Conservation (phyloP, 179 eudicot species). For the Spinacia oleracea region DNA sequence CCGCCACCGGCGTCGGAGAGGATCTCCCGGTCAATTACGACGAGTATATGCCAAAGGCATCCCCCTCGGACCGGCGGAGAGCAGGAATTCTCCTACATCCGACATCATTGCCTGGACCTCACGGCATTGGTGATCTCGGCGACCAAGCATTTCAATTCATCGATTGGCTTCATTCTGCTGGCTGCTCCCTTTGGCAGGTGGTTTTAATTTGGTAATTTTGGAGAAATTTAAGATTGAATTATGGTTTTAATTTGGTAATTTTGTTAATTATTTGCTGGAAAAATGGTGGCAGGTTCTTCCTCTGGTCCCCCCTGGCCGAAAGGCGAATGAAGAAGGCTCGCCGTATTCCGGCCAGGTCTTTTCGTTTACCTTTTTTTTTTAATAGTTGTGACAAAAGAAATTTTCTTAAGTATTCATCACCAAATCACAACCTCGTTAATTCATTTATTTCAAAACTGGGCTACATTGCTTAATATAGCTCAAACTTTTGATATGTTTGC, state of each 20-base stretch:
- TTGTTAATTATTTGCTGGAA: neutral
- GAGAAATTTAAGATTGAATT: neutral
- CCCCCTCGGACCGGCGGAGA: constrained; percentile 45
- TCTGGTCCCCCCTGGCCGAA: constrained; percentile 97
- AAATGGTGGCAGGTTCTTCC: constrained; percentile 75
- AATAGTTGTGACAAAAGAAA: neutral
- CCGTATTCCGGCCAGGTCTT: constrained; percentile 93
- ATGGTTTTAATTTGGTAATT: neutral
- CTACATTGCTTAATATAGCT: too few species aligned
- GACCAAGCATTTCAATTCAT: constrained; percentile 61
- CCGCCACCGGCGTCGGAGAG: constrained; percentile 46
- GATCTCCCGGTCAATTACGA: constrained; percentile 69
- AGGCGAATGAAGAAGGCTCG: constrained; percentile 86
- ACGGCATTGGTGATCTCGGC: constrained; percentile 94
- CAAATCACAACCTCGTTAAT: too few species aligned
- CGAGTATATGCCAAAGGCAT: constrained; percentile 46
- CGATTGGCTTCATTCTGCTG: constrained; percentile 85
- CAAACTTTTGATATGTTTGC: neutral
- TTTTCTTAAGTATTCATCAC: too few species aligned
- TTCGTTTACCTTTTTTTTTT: neutral
- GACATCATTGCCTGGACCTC: constrained; percentile 79
- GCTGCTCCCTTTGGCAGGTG: constrained; percentile 96
- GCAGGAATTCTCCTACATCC: constrained; percentile 92
- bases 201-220: neutral
- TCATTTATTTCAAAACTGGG: too few species aligned